These are phyloP conservation scores for Boletus bicolor DNA, from an alignment of 768 basidiomycete genomes.

Conservation along the genomic window DNA sequence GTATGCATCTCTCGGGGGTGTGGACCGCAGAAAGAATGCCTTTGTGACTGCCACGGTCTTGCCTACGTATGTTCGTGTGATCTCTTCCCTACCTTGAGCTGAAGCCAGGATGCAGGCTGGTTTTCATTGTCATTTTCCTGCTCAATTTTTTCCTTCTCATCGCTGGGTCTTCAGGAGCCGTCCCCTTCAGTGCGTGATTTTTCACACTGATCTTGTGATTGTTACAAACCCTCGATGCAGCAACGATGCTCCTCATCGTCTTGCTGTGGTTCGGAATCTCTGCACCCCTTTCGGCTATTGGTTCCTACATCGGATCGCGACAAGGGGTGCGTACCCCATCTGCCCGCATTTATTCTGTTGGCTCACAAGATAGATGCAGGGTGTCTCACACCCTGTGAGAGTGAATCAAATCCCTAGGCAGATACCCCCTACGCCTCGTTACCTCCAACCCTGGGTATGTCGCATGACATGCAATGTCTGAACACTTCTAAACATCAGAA, in stretches of 20 bases:
- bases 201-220: background rate
- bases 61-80: slow-evolving; percentile 60
- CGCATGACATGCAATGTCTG: background rate
- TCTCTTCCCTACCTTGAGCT: slow-evolving; percentile 1
- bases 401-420: slow-evolving; percentile 96
- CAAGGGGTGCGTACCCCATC: slow-evolving; percentile 63
- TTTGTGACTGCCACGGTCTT: slow-evolving; percentile 86
- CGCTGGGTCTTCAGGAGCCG: slow-evolving; percentile 88
- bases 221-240: slow-evolving; percentile 33
- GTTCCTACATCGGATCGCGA: slow-evolving; percentile 81
- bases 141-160: slow-evolving; percentile 85
- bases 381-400: slow-evolving; percentile 76
- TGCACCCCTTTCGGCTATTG: slow-evolving; percentile 81
- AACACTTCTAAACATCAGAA: slow-evolving; percentile 12
- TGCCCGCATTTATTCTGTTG: background rate
- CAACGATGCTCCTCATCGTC: slow-evolving; percentile 81
- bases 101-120: slow-evolving; percentile 45
- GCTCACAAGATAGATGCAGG: slow-evolving; percentile 39
- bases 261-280: slow-evolving; percentile 93
- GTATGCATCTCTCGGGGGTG: slow-evolving; percentile 71
- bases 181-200: slow-evolving; percentile 74
- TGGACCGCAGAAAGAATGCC: slow-evolving; percentile 73
- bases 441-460: slow-evolving; percentile 77
- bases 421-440: slow-evolving; percentile 84
- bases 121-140: slow-evolving; percentile 85